phyloP scores from a whole-genome alignment of 176 grass and related monocot species.

The Cenchrus purpureus region DNA sequence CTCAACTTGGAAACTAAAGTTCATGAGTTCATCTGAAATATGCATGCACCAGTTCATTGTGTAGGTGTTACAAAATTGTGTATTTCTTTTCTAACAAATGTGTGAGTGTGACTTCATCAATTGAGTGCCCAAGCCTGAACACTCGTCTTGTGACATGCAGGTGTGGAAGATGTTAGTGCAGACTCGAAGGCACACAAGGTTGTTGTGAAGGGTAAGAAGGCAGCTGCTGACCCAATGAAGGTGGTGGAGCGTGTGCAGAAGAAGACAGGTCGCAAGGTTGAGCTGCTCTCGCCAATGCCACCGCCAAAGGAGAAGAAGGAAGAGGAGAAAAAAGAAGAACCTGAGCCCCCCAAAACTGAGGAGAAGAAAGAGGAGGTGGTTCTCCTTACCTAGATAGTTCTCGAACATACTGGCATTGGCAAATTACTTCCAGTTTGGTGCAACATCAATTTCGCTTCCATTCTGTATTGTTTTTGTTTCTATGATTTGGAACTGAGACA shows the following conservation, averaged over 20 bases:
- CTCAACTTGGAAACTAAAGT: not conserved
- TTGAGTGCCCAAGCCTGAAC: conserved; percentile 2
- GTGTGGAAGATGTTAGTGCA: conserved; percentile 82
- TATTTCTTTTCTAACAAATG: not conserved
- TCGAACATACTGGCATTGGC: not conserved
- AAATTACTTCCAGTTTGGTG: not conserved
- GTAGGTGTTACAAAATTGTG: not conserved
- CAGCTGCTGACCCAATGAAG: conserved; percentile 89
- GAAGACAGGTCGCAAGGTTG: conserved; percentile 96
- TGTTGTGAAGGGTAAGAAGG: conserved; percentile 92
- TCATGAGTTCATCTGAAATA: conserved; percentile 8
- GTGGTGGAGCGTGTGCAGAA: conserved; percentile 93
- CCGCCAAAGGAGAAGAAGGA: conserved; percentile 69
- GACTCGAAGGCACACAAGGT: conserved; percentile 88
- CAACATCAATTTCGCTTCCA: not conserved
- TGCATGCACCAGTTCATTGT: not conserved
- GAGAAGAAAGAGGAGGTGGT: conserved; percentile 42
- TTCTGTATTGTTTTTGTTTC: conserved; percentile 18
- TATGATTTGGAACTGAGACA: conserved; percentile 7
- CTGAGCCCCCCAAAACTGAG: conserved; percentile 45
- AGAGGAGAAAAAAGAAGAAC: conserved; percentile 67
- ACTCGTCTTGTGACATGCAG: conserved; percentile 29
- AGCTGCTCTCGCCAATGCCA: conserved; percentile 74
- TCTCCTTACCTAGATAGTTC: not conserved
- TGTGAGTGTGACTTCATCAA: not conserved